A percentile compares a stretch with the other conserved stretches of the same genome.
Conservation (phyloP, 2,329 filamentous ascomycete genomes). For the Ophiosphaerella narmari region DNA sequence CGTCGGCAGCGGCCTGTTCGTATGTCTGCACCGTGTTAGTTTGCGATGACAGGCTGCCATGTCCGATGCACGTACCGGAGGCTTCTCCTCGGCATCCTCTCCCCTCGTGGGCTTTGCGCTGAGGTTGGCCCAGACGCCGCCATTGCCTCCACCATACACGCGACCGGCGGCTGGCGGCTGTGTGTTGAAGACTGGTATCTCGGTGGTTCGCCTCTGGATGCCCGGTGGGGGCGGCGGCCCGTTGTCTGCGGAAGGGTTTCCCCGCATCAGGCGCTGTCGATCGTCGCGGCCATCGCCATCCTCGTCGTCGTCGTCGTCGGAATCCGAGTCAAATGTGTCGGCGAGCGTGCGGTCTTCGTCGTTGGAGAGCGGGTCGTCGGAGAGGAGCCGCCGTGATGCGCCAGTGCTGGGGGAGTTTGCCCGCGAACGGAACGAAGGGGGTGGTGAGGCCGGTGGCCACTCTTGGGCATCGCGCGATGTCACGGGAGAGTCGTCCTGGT, state of each 20-base stretch:
- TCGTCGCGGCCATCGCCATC: conserved; percentile 76
- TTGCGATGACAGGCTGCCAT: not conserved
- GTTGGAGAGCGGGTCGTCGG: conserved; percentile 55
- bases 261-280: conserved; percentile 82
- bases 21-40: conserved; percentile 71
- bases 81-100: conserved; percentile 84
- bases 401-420: conserved; percentile 66
- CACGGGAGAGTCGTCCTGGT: conserved; percentile 48
- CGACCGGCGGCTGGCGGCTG: conserved; percentile 49
- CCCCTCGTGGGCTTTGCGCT: conserved; percentile 85
- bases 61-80: conserved; percentile 72
- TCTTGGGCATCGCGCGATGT: conserved; percentile 30
- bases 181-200: conserved; percentile 58
- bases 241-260: conserved; percentile 50
- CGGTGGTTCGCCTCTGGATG: conserved; percentile 56
- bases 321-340: conserved; percentile 84
- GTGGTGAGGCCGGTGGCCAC: conserved; percentile 54
- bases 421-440: conserved; percentile 86
- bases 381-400: conserved; percentile 57
- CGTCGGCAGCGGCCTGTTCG: conserved; percentile 95
- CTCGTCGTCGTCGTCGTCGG: conserved; percentile 65
- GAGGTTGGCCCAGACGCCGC: conserved; percentile 95
- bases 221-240: conserved; percentile 35
- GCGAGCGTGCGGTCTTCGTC: conserved; percentile 80
- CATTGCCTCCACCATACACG: conserved; percentile 76